A percentile compares a stretch with the other conserved stretches of the same genome.
These are phyloP conservation scores for Silene coronaria DNA, from an alignment of 179 eudicot species.

Conservation along the genomic window DNA sequence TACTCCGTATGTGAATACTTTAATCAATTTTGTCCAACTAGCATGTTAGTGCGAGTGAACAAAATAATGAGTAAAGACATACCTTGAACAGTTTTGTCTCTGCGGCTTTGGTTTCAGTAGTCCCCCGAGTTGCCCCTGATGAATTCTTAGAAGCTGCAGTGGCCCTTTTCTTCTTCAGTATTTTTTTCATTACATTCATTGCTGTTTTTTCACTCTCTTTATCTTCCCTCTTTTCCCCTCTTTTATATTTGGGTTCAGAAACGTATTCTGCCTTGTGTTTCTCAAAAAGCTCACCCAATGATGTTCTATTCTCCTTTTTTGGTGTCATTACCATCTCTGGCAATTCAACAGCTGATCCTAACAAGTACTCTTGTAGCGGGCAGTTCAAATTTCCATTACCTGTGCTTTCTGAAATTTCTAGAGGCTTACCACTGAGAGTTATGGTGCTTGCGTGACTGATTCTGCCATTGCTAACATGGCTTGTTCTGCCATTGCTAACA, in stretches of 20 bases:
- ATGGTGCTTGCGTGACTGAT: constrained; percentile 68
- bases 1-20: background rate
- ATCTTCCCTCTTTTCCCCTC: constrained; percentile 43
- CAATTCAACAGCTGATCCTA: constrained; percentile 60
- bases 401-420: constrained; percentile 41
- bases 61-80: background rate
- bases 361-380: constrained; percentile 73
- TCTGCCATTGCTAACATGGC: constrained; percentile 69
- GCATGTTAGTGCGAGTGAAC: background rate
- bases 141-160: constrained; percentile 44
- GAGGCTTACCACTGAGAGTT: constrained; percentile 52
- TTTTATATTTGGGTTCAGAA: constrained; percentile 33
- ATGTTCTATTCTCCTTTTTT: constrained; percentile 55
- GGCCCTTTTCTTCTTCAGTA: constrained; percentile 49
- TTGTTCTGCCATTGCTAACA: constrained; percentile 64
- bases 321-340: constrained; percentile 34
- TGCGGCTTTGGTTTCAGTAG: constrained; percentile 36
- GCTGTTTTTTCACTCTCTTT: constrained; percentile 62
- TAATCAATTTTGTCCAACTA: background rate
- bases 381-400: constrained; percentile 38
- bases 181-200: constrained; percentile 51
- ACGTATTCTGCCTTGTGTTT: constrained; percentile 61
- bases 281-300: constrained; percentile 81
- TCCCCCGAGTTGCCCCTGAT: constrained; percentile 31
- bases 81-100: constrained; percentile 68